Evolutionary conservation across 2,329 filamentous ascomycete genomes (phyloP).

Genomic region (Ceratocystis smalleyi): DNA sequence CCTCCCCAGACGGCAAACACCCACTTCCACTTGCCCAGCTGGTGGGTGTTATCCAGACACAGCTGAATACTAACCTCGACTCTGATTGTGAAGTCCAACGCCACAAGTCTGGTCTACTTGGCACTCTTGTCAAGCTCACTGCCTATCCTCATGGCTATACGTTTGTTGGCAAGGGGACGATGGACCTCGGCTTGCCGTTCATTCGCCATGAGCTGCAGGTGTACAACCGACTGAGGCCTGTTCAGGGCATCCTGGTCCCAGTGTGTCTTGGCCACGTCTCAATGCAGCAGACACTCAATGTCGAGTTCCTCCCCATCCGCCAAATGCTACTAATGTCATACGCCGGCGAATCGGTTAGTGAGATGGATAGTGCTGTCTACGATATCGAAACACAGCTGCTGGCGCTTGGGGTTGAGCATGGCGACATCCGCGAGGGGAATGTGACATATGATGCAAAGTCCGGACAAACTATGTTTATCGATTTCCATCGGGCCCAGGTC

Average conservation of each 20-base stretch:
- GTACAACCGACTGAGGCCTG: not conserved
- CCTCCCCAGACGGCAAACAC: not conserved
- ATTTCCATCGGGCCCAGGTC: not conserved
- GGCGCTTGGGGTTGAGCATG: no score
- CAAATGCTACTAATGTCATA: no score
- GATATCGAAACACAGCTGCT: no score
- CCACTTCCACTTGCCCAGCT: not conserved
- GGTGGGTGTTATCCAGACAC: not conserved
- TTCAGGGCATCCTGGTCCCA: not conserved
- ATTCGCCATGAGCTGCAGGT: not conserved
- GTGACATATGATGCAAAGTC: no score
- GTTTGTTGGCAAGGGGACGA: not conserved
- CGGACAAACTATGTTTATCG: no score
- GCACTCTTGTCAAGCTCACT: not conserved
- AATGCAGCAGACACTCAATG: no score
- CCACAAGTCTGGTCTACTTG: not conserved
- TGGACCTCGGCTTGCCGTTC: not conserved
- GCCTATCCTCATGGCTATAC: conserved; percentile 1
- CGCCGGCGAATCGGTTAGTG: no score
- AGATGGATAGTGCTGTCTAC: no score
- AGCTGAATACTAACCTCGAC: not conserved
- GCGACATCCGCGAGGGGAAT: no score
- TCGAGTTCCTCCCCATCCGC: no score
- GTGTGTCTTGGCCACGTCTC: not conserved
- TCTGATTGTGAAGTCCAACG: not conserved